Evolutionary conservation across 805 yeast genomes (phyloP).

Genomic region (Starmerella bacillaris): DNA sequence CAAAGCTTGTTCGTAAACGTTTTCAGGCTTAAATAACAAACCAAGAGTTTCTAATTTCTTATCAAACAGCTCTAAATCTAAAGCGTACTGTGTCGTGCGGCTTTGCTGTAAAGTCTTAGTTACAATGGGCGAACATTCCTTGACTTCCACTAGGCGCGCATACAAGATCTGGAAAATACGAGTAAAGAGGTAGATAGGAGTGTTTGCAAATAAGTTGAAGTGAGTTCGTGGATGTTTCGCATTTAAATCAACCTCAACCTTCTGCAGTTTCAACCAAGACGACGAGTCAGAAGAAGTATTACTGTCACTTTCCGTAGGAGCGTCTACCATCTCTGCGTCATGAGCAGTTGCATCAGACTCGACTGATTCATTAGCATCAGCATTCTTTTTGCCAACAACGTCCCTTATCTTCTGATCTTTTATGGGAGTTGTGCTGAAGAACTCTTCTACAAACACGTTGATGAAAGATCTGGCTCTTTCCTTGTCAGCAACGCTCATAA

Average conservation of each 20-base stretch:
- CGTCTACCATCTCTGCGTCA: conserved; percentile 5
- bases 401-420: background rate
- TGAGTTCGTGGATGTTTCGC: conserved; percentile 23
- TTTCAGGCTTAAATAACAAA: conserved; percentile 33
- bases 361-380: conserved; percentile 3
- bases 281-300: conserved; percentile 5
- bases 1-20: conserved; percentile 54
- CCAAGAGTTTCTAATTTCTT: conserved; percentile 70
- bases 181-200: conserved; percentile 75
- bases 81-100: conserved; percentile 44
- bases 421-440: conserved; percentile 32
- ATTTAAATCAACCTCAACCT: conserved; percentile 14
- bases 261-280: conserved; percentile 18
- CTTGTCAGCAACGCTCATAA: conserved; percentile 64
- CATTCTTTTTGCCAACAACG: conserved; percentile 1
- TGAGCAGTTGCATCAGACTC: conserved; percentile 4
- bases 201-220: conserved; percentile 71
- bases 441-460: conserved; percentile 48
- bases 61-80: conserved; percentile 64
- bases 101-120: conserved; percentile 45
- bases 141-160: conserved; percentile 62
- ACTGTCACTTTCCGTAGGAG: conserved; percentile 2
- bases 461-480: conserved; percentile 57
- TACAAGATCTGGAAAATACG: conserved; percentile 70
- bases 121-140: conserved; percentile 49